Base-by-base conservation (phyloP, 495 filamentous ascomycete species). In the Clavariopsis aquatica region DNA sequence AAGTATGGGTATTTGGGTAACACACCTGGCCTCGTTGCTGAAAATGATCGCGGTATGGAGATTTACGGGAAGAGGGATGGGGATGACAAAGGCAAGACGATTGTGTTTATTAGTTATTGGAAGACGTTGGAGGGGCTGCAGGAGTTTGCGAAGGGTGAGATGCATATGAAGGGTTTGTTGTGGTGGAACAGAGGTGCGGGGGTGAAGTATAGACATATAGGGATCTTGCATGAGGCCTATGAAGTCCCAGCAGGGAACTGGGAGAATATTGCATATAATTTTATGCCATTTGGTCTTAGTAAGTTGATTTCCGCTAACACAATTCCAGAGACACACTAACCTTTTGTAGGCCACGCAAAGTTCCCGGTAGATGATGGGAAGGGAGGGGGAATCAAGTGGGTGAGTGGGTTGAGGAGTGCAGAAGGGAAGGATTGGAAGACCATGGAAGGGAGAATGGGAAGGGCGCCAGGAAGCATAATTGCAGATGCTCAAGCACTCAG, bases 1-100 rank as follows among this genome's bases (percentile, higher is more conserved):
- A 43, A 45, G 22, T 62, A 53, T 38, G 59, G 59, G 19, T 62
- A 62, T 46, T 38, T 62, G 12, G 59, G 59, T 23, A 53, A 62
- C 36, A 62, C 49, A 22, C 51, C 51, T 3, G 19, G 49, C 1
- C 7, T 62, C 10, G 17, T 36, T 8, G 49, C 49, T 0, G 27
- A 51, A 29, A 10, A 2, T 1, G 55, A 49, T 28, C 2, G 7
- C 1, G 27, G n/a, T 12, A 12, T 29, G 12, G 1, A 31, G 4
- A n/a, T 20, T 1, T 43, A 43, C 13, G 59, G 59, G 31, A 9
- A 22, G 23, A 10, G 59, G 1, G 31, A 20, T 12, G 59, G 51
- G 4, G 59, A 55, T 31, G 59, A 62, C 19, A 62, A 45, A n/a
- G 59, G 59, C 1, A 45, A 19, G 29, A 54, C 49, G 22, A 45